Percentiles rank a stretch among this genome's conserved stretches.
Conservation (phyloP, 352 stramenopile genomes). For the Aphanomyces astaci region DNA sequence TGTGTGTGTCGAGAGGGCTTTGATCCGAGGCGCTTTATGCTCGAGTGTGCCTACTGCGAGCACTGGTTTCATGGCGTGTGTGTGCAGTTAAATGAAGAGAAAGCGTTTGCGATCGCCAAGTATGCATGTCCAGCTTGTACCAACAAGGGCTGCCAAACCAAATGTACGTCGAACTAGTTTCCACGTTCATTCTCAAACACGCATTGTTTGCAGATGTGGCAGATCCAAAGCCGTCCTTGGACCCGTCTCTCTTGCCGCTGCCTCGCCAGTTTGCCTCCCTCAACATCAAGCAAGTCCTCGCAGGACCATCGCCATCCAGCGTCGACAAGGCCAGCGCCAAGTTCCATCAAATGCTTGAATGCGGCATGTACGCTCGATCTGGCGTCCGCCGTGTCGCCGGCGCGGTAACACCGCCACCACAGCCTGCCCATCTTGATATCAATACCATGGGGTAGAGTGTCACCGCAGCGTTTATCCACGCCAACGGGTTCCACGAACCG, state of each 20-base stretch:
- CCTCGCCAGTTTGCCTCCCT: constrained; percentile 18
- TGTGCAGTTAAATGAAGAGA: constrained; percentile 43
- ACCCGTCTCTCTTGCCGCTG: constrained; percentile 9
- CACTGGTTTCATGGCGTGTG: constrained; percentile 57
- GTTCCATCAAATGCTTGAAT: constrained; percentile 43
- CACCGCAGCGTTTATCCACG: not conserved
- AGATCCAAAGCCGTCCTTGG: not conserved
- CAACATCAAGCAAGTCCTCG: constrained; percentile 19
- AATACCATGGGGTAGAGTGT: constrained; percentile 13
- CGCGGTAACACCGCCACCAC: no score
- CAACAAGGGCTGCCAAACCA: constrained; percentile 34
- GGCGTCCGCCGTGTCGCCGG: constrained; percentile 36
- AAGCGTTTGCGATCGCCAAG: constrained; percentile 48
- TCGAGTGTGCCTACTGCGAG: constrained; percentile 60
- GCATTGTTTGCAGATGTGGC: not conserved
- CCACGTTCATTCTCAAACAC: not conserved
- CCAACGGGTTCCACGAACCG: constrained; percentile 20
- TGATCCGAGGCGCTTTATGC: constrained; percentile 33
- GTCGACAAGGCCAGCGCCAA: constrained; percentile 42
- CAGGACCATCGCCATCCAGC: not conserved
- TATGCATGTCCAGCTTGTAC: constrained; percentile 42
- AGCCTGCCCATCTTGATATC: not conserved
- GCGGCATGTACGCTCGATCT: constrained; percentile 42
- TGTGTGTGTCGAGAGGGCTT: constrained; percentile 17
- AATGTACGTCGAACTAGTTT: constrained; percentile 16